Base-by-base conservation (phyloP, 176 grass and related monocot species). In the Raddia distichophylla region DNA sequence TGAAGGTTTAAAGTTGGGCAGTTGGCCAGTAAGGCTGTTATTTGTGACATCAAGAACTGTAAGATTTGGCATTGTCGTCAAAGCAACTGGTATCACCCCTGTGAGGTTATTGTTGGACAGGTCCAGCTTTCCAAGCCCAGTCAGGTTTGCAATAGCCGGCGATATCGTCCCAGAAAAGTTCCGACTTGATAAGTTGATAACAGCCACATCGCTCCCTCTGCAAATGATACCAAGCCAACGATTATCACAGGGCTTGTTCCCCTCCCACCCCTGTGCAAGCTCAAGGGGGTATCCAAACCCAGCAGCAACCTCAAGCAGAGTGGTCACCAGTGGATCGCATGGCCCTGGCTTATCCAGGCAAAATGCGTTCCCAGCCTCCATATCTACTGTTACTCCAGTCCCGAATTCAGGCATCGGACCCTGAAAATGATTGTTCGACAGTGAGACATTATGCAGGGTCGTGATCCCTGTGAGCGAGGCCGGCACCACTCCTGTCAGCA, bases 371-470 rank as follows among this genome's bases (percentile, higher is more conserved):
- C 93, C 90, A 13, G 16, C 61, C 60, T 10, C 56, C 50, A 93
- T 58, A 34, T 95, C 92, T 10, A 60, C 73, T 8, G 8, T 37
- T 7, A 88, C 72, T 13, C 2, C n/a, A 1, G 45, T 42, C 7
- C 78, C 61, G 44, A 91, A 93, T 17, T 15, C 10, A 8, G 90
- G 92, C 61, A 60, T 80, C 6, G 88, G 88, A 17, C 95, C 95
- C 88, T 97, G 92, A 60, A 97, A 85, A 73, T 77, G 32, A 82
- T 97, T 97, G 64, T 97, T 94, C 19, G 95, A 82, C 47, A 97
- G 74, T 2, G 81, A 62, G 18, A 80, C 83, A 68, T 81, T 87
- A 47, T 60, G 78, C 58, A 97, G 80, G 11, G 54, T 89, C 15
- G n/a, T 0, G 3, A 88, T 57, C 11, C 64, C 63, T 22, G 43